phyloP scores from a whole-genome alignment of 768 basidiomycete genomes.

The Mycena indigotica region DNA sequence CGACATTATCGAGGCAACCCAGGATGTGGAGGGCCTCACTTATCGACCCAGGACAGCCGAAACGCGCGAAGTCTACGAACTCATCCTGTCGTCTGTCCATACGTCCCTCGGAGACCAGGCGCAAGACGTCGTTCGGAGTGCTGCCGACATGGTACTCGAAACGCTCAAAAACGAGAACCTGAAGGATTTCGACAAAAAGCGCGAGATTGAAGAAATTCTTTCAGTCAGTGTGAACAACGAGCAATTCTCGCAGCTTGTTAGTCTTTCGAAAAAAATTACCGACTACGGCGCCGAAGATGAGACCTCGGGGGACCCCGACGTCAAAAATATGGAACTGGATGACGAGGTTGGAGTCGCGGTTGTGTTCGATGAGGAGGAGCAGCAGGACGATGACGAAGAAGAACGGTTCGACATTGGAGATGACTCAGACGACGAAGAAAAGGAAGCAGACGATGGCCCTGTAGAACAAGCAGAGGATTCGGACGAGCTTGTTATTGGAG shows the following conservation, averaged over 20 bases:
- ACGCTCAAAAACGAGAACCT: conserved; percentile 82
- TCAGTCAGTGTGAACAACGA: conserved; percentile 64
- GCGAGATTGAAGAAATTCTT: conserved; percentile 81
- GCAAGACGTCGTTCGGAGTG: conserved; percentile 93
- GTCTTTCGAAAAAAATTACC: conserved; percentile 90
- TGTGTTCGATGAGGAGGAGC: conserved; percentile 96
- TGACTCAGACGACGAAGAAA: no score
- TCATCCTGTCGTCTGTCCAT: conserved; percentile 84
- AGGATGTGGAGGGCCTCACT: conserved; percentile 88
- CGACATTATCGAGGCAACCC: conserved; percentile 92
- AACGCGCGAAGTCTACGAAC: conserved; percentile 92
- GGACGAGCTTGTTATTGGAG: no score
- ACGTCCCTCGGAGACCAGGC: conserved; percentile 89
- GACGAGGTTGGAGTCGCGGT: conserved; percentile 98
- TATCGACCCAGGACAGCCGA: conserved; percentile 94
- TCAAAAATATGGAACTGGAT: conserved; percentile 87
- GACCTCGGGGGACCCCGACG: conserved; percentile 72
- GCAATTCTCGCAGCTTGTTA: conserved; percentile 79
- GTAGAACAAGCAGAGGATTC: no score
- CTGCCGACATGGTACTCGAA: conserved; percentile 91
- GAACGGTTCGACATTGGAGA: no score
- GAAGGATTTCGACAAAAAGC: conserved; percentile 98
- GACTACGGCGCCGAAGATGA: conserved; percentile 93
- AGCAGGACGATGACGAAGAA: conserved; percentile 91
- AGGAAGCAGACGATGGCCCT: no score